Base-by-base conservation (phyloP, 352 stramenopile genomes). In the Vaucheria bursata region DNA sequence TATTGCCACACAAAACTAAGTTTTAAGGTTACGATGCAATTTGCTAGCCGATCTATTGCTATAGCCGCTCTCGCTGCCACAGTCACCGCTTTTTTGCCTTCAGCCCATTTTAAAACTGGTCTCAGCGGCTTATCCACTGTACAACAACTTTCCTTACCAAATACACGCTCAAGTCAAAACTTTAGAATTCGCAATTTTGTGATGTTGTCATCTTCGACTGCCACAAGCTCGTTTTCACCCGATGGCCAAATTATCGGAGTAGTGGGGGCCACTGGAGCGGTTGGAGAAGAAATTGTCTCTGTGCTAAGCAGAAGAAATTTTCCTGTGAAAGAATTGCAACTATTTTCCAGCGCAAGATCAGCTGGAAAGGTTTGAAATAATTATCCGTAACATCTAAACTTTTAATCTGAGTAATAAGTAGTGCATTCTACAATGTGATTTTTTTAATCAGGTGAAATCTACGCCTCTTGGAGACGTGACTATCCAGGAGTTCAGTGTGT, bases 201-300 rank as follows among this genome's bases (percentile, higher is more conserved):
- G n/a, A n/a, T n/a, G n/a, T n/a, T n/a, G n/a, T n/a, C n/a, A n/a
- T n/a, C 39, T 50, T 5, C 5, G 39, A 12, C 39, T 50, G 12
- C 39, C 12, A 50, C 5, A 12, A 12, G 39, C 34, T 6, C 59
- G 4, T 18, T 38, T 6, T 18, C 34, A 34, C 6, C 59, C 8
- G 29, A 66, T 36, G 33, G 64, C 6, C 79, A 69, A 12, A 80
- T 59, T 8, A 49, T 80, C 7, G 75, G 75, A 25, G 74, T 81
- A 29, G 1, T 79, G 32, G 75, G 74, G 33, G 74, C 49, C 1
- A 83, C 75, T 1, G 69, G 95, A 73, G 95, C 95, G 29, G 95
- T 99, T 5, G 95, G 95, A 36, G 92, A 97, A 75, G 95, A 99
- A 88, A 96, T 98, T 86, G 89, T 97, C 59, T 87, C 88, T 34